Percentiles rank a stretch among this genome's conserved stretches.
These are phyloP conservation scores for Peziza echinospora DNA, from an alignment of 495 filamentous ascomycete species.

Conservation along the genomic window DNA sequence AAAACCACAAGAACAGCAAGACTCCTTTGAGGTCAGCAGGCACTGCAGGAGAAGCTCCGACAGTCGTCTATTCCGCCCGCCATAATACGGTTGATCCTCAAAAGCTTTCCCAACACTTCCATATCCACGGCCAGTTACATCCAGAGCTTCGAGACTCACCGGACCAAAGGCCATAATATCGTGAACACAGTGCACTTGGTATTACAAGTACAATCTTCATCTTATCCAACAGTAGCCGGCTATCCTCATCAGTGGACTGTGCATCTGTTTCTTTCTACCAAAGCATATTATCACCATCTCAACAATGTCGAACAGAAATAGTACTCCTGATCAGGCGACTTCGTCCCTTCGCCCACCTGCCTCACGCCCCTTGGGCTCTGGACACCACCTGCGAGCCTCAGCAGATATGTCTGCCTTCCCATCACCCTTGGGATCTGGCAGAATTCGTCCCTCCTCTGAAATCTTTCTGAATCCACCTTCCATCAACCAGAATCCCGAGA, in stretches of 20 bases:
- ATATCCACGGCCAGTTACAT: too few species aligned
- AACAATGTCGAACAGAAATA: constrained; percentile 57
- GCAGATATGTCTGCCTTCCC: constrained; percentile 88
- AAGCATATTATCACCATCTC: background rate
- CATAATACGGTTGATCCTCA: constrained; percentile 2
- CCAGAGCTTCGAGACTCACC: too few species aligned
- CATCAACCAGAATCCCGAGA: constrained; percentile 31
- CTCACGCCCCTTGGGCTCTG: constrained; percentile 52
- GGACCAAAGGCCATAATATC: too few species aligned
- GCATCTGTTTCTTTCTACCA: too few species aligned
- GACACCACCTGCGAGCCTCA: constrained; percentile 79
- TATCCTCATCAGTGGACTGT: background rate
- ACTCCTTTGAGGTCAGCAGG: constrained; percentile 84
- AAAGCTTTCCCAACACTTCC: background rate
- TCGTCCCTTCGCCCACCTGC: constrained; percentile 81
- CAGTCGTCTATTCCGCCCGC: constrained; percentile 8
- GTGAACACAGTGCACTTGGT: too few species aligned
- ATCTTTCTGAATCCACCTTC: constrained; percentile 32
- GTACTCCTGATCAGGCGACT: constrained; percentile 71
- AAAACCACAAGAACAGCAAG: constrained; percentile 16
- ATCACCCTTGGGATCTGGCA: constrained; percentile 47
- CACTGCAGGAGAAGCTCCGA: constrained; percentile 53
- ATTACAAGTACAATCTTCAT: too few species aligned
- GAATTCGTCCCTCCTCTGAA: constrained; percentile 86
- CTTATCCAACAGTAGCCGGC: background rate